phyloP scores from a whole-genome alignment of 257 asterid genomes.

The Capsicum baccatum region DNA sequence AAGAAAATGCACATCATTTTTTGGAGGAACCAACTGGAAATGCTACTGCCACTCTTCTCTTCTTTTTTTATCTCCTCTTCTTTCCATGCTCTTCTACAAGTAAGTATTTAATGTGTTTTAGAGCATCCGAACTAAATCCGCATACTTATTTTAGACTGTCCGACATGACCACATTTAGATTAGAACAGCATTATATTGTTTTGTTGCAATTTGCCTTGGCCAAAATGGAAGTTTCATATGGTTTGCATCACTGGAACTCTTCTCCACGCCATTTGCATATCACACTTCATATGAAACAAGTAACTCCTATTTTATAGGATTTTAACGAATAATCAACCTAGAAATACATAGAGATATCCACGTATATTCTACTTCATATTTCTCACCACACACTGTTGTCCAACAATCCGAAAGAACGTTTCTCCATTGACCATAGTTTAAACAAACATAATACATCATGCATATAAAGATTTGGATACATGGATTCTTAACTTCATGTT shows the following conservation, averaged over 20 bases:
- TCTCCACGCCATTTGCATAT: slow-evolving; percentile 6
- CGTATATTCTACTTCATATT: background rate
- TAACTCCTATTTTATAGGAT: background rate
- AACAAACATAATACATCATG: background rate
- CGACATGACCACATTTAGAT: background rate
- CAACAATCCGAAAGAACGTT: background rate
- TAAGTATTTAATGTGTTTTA: background rate
- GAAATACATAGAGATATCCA: background rate
- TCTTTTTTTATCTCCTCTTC: background rate
- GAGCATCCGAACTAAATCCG: background rate
- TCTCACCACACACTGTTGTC: background rate
- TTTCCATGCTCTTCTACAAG: background rate
- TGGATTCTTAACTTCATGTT: slow-evolving; percentile 1
- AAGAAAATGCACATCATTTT: background rate
- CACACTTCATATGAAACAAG: background rate
- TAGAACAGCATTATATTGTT: background rate
- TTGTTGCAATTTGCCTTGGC: background rate
- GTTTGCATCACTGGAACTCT: background rate
- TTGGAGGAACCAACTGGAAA: background rate
- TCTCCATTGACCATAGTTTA: background rate
- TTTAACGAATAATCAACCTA: background rate
- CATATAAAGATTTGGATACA: background rate
- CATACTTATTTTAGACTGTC: background rate
- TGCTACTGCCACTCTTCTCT: slow-evolving; percentile 2
- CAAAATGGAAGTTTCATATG: background rate